A percentile compares a stretch with the other conserved stretches of the same genome.
These are phyloP conservation scores for Leishmania tarentolae DNA, from an alignment of 208 protist genomes.

Conservation along the genomic window DNA sequence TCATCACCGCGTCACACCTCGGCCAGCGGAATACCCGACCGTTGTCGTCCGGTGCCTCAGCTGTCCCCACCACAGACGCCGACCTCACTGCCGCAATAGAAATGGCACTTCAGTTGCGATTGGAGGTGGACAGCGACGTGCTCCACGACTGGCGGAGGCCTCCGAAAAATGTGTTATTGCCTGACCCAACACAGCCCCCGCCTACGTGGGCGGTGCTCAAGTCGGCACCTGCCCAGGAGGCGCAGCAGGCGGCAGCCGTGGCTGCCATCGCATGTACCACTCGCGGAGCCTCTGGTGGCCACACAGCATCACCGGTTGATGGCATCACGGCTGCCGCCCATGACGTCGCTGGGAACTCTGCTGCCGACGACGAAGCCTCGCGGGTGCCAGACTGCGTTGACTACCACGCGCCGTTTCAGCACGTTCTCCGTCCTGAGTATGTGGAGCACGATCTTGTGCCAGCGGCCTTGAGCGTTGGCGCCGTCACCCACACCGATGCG, in stretches of 20 bases:
- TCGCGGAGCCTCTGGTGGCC: background rate
- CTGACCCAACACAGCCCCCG: constrained; percentile 11
- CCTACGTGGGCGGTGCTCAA: constrained; percentile 12
- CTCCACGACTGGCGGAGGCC: constrained; percentile 33
- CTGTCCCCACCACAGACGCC: background rate
- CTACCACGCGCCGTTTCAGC: constrained; percentile 45
- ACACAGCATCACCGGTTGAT: background rate
- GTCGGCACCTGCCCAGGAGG: constrained; percentile 17
- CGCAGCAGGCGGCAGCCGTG: constrained; percentile 16
- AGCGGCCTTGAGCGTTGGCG: constrained; percentile 15
- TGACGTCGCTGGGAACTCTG: background rate
- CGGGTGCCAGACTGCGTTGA: constrained; percentile 15
- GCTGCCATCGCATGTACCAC: background rate
- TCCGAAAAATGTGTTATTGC: constrained; percentile 38
- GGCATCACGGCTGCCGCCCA: background rate
- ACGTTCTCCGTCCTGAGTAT: constrained; percentile 25
- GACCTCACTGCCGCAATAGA: constrained; percentile 3
- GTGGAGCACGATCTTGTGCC: constrained; percentile 16
- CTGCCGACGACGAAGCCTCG: background rate
- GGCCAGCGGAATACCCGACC: background rate
- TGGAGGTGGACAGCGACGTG: background rate
- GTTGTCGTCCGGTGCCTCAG: no score
- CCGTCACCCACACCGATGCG: background rate
- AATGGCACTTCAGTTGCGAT: constrained; percentile 11
- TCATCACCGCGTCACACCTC: constrained; percentile 3